Evolutionary conservation across 148 eudicot genomes (phyloP), one percentile per base, ranked within the genome.

Genomic region (Chenopodium suecicum): DNA sequence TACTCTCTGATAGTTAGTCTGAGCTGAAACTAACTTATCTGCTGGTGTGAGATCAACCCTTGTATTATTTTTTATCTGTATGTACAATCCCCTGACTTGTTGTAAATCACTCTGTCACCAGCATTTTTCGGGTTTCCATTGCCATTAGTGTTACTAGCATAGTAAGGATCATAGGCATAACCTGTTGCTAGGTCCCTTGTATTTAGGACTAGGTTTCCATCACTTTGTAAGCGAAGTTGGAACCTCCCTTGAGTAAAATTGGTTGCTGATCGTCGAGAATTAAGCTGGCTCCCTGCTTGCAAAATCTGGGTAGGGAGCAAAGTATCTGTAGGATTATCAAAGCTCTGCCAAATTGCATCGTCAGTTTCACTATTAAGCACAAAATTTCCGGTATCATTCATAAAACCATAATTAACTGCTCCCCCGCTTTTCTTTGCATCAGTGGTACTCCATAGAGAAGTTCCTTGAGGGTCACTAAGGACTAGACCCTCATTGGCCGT

Each of bases 321-420:
- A 60, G 91, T 90, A 74, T 89, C 91, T 19, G 88, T 86, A 1
- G 91, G 90, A 75, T 83, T 1, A 2, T 71, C 60, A 81, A 88
- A 91, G 79, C 88, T 90, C 56, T 90, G 85, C 92, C 92, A 90
- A 3, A 80, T 9, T 9, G 44, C 34, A n/a, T 7, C 6, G 29
- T 74, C 81, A n/a, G 63, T 37, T 48, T 11, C 72, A 54, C 65
- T 41, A 14, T 20, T 56, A 1, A 90, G 86, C 48, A 52, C 74
- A 31, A 93, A 83, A 48, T 89, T 93, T 2, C 94, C 97, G 0
- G 91, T 84, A 62, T 91, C 91, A 76, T 82, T 88, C 88, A 91
- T 62, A 37, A 71, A 60, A 52, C 88, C 91, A 69, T 69, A 20
- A 31, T 72, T 74, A 10, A 85, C 80, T 2, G 2, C 47, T 2